A percentile compares a stretch with the other conserved stretches of the same genome.
Evolutionary conservation across 179 eudicot species (phyloP).

Genomic region (Camellia oleifera): DNA sequence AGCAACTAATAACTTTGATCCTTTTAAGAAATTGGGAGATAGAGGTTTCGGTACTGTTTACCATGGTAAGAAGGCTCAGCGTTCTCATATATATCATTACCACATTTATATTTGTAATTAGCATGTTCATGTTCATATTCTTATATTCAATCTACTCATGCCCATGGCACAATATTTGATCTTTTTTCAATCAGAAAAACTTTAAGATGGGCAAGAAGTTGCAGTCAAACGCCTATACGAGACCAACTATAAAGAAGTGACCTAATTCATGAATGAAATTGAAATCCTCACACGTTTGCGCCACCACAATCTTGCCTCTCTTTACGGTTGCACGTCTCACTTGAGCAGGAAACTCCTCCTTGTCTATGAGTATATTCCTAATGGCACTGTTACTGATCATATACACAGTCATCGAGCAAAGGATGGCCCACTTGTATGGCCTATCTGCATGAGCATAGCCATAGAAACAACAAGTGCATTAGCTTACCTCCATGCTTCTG

Average conservation of each 20-base stretch:
- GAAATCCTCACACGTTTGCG: constrained; percentile 53
- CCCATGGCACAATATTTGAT: neutral
- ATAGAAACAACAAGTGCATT: constrained; percentile 66
- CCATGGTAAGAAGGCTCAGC: constrained; percentile 36
- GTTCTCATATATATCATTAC: too few species aligned
- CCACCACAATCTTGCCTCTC: constrained; percentile 65
- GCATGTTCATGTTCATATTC: neutral
- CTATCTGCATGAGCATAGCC: constrained; percentile 59
- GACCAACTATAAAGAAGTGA: constrained; percentile 55
- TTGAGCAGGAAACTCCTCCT: constrained; percentile 59
- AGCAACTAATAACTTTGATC: constrained; percentile 51
- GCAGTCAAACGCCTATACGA: constrained; percentile 87
- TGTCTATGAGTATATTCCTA: constrained; percentile 66
- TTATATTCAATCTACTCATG: neutral
- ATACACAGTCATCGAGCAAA: constrained; percentile 47
- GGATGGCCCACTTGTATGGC: constrained; percentile 42
- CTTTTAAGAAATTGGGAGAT: constrained; percentile 59
- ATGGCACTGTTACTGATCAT: constrained; percentile 80
- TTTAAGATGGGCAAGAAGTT: constrained; percentile 70
- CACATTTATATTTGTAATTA: too few species aligned
- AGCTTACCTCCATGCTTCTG: constrained; percentile 65
- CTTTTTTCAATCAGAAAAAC: constrained; percentile 41
- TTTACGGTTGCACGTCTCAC: constrained; percentile 75
- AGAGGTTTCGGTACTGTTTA: constrained; percentile 69
- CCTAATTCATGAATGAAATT: constrained; percentile 71